Conservation (phyloP, 371 early-diverging fungal genomes). For the Mortierella sp. region DNA sequence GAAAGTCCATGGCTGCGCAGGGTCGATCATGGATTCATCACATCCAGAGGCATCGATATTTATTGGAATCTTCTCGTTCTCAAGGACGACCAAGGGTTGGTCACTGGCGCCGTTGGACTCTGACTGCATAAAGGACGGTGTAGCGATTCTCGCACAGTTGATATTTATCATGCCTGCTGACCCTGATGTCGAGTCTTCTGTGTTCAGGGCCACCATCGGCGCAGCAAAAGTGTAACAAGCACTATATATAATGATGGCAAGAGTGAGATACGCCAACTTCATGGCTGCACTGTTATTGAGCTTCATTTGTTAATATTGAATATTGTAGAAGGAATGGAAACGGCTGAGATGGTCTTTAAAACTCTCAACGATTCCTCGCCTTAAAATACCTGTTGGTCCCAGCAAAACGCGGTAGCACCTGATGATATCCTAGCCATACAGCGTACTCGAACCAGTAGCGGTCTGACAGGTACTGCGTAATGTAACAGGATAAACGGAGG, state of each 20-base stretch:
- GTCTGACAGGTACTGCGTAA: too few species aligned
- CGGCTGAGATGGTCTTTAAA: too few species aligned
- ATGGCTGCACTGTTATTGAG: neutral
- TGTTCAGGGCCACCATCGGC: neutral
- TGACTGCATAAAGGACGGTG: neutral
- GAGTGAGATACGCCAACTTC: neutral
- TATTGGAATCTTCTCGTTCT: neutral
- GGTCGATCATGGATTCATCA: neutral
- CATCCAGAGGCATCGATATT: conserved; percentile 11
- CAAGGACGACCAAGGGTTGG: neutral
- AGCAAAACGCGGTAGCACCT: neutral
- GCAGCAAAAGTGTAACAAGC: neutral
- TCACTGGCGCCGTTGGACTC: neutral
- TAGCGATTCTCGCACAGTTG: conserved; percentile 4
- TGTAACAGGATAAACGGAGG: too few species aligned
- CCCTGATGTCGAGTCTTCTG: neutral
- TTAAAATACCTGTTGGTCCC: too few species aligned
- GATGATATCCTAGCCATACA: too few species aligned
- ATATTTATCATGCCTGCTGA: neutral
- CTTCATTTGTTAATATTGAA: neutral
- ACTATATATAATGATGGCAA: neutral
- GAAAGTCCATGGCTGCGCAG: conserved; percentile 1
- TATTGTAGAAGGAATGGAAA: neutral
- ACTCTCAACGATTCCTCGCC: too few species aligned
- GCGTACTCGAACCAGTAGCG: too few species aligned